Conservation (phyloP, 2,329 filamentous ascomycete genomes). For the Tolypocladium tundrense region DNA sequence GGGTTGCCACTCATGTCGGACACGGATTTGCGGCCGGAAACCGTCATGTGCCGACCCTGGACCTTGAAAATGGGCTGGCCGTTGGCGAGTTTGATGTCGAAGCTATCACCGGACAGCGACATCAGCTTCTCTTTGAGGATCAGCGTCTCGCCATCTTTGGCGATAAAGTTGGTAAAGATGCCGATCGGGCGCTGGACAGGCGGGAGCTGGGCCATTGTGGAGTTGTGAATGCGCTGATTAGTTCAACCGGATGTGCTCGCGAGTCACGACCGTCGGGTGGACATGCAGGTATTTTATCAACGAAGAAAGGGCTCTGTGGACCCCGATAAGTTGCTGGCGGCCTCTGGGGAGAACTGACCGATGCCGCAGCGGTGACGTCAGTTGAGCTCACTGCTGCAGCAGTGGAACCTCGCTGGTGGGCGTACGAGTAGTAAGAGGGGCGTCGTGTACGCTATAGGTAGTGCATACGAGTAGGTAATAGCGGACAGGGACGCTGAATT, state of each 20-base stretch:
- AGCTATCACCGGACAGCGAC: constrained; percentile 53
- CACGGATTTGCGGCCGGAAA: constrained; percentile 46
- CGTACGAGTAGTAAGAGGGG: too few relatives aligned
- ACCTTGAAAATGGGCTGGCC: constrained; percentile 45
- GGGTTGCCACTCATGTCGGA: constrained; percentile 40
- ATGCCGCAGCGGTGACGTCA: background rate
- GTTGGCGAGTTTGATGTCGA: constrained; percentile 46
- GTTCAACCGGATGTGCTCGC: background rate
- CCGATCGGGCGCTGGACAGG: constrained; percentile 23
- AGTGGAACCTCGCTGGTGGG: too few relatives aligned
- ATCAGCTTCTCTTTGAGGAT: constrained; percentile 51
- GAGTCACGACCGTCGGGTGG: background rate
- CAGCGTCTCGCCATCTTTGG: constrained; percentile 34
- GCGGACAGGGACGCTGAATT: too few relatives aligned
- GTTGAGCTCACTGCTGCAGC: too few relatives aligned
- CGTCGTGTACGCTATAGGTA: too few relatives aligned
- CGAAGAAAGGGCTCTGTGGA: too few relatives aligned
- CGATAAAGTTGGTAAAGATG: constrained; percentile 28
- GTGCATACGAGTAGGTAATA: too few relatives aligned
- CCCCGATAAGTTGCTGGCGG: background rate
- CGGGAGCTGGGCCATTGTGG: constrained; percentile 13
- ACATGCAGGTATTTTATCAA: background rate
- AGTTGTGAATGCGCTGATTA: background rate
- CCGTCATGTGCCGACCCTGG: constrained; percentile 40
- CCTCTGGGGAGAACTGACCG: background rate